phyloP scores from a whole-genome alignment of 495 filamentous ascomycete genomes.

The Tuber aestivum region DNA sequence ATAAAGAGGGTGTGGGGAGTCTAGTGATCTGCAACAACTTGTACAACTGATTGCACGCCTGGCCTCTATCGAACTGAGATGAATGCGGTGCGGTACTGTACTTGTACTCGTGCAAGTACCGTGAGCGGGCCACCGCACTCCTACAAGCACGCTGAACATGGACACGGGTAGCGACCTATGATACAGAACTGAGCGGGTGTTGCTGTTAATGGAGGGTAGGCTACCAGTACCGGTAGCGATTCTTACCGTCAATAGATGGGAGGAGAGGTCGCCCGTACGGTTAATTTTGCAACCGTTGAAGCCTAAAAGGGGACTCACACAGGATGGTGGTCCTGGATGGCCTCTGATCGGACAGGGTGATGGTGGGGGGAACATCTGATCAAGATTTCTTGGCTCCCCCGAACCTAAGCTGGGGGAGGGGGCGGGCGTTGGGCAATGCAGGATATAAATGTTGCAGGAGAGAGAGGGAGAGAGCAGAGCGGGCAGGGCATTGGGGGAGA shows the following conservation, averaged over 20 bases:
- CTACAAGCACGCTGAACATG: background rate
- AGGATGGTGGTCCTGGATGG: background rate
- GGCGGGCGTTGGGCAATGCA: background rate
- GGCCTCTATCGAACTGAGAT: background rate
- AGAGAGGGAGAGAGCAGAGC: background rate
- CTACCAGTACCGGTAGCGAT: background rate
- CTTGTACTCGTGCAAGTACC: too few relatives aligned
- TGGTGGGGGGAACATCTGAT: background rate
- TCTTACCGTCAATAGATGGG: background rate
- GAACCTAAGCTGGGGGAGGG: background rate
- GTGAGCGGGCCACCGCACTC: background rate
- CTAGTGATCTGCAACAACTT: background rate
- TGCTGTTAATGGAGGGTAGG: background rate
- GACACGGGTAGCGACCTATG: background rate
- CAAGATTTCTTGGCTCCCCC: background rate
- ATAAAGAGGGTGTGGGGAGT: slow-evolving; percentile 1
- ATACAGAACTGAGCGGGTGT: background rate
- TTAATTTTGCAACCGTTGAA: background rate
- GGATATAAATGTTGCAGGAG: background rate
- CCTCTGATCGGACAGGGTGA: background rate
- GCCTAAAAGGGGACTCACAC: background rate
- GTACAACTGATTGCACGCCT: background rate
- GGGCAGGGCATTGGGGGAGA: too few relatives aligned
- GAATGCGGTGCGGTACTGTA: background rate
- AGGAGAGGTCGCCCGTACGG: background rate